phyloP scores from a whole-genome alignment of 1,139 yeast species.

The Ogataea hybrid region DNA sequence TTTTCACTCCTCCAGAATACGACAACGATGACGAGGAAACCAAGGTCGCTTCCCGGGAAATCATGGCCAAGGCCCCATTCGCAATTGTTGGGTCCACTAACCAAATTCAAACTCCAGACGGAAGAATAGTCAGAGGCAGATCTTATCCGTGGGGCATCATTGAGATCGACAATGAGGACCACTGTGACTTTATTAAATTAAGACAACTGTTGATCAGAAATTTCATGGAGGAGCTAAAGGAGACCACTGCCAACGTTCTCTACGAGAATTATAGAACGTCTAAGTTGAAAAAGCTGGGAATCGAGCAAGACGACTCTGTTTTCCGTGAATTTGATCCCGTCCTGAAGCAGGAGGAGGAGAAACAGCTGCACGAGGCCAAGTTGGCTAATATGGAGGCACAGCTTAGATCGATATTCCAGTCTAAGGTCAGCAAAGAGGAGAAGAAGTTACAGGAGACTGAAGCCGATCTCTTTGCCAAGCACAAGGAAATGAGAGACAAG shows the following conservation, averaged over 20 bases:
- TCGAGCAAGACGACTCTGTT: conserved; percentile 87
- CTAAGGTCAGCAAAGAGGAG: conserved; percentile 95
- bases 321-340: conserved; percentile 95
- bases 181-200: conserved; percentile 88
- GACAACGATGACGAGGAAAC: conserved; percentile 90
- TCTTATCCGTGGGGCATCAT: conserved; percentile 97
- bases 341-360: conserved; percentile 91
- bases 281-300: conserved; percentile 78
- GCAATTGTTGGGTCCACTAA: conserved; percentile 92
- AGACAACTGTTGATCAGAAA: conserved; percentile 88
- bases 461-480: conserved; percentile 93
- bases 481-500: conserved; percentile 96
- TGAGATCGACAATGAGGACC: conserved; percentile 93
- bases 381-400: conserved; percentile 93
- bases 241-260: conserved; percentile 69
- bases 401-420: conserved; percentile 96
- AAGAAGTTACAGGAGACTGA: conserved; percentile 96
- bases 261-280: conserved; percentile 91
- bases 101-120: conserved; percentile 70
- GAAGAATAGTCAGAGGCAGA: conserved; percentile 87
- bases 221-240: conserved; percentile 92
- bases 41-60: conserved; percentile 57
- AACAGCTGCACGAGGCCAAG: conserved; percentile 89
- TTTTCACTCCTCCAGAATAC: conserved; percentile 76
- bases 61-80: conserved; percentile 78